A percentile compares a stretch with the other conserved stretches of the same genome.
Conservation (phyloP, 164 flowering plant genomes). For the Chloranthus sessilifolius region DNA sequence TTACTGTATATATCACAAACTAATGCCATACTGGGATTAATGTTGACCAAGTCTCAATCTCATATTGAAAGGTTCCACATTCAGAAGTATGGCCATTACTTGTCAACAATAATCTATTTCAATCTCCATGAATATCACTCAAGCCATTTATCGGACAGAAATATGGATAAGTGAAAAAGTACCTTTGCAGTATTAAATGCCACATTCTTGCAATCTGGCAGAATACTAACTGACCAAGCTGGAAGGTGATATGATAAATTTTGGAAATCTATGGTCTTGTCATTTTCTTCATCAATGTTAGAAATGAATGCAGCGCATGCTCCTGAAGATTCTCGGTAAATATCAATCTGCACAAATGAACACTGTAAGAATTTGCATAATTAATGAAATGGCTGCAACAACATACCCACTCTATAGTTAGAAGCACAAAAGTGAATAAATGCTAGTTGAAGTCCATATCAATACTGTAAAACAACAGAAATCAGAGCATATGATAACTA, state of each 20-base stretch:
- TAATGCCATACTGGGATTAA: too few species aligned
- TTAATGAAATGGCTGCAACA: not conserved
- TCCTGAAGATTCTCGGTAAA: conserved; percentile 67
- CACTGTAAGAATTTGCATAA: conserved; percentile 7
- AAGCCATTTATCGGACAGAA: not conserved
- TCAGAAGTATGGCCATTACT: too few species aligned
- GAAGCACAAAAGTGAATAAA: not conserved
- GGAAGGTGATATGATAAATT: conserved; percentile 77
- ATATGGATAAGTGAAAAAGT: conserved; percentile 3
- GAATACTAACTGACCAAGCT: conserved; percentile 98
- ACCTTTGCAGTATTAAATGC: conserved; percentile 95
- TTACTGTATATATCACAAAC: not conserved
- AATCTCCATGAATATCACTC: too few species aligned
- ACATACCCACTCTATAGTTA: not conserved
- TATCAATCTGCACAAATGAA: conserved; percentile 58
- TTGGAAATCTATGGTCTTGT: conserved; percentile 47
- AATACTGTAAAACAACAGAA: conserved; percentile 4
- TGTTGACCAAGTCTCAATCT: too few species aligned
- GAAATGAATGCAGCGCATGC: conserved; percentile 87
- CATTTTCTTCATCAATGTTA: conserved; percentile 74
- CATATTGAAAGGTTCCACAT: too few species aligned
- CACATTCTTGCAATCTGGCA: conserved; percentile 94
- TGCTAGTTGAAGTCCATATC: not conserved
- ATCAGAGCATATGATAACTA: not conserved
- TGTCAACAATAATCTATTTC: too few species aligned